phyloP scores from a whole-genome alignment of 495 filamentous ascomycete genomes.

The Filosporella fistucella region DNA sequence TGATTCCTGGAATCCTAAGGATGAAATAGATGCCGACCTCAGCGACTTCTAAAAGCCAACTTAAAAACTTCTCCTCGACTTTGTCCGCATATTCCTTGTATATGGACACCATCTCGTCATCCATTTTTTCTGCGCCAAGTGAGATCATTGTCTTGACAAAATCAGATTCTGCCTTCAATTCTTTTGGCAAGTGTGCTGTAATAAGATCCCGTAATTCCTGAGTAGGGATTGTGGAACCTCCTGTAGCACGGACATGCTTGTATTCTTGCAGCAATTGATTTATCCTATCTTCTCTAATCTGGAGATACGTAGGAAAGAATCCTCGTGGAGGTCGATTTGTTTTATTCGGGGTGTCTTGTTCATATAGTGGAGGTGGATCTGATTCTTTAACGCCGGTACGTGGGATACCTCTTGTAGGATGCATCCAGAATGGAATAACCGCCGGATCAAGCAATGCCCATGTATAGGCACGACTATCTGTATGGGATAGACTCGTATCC shows the following conservation, averaged over 20 bases:
- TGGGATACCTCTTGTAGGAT: constrained; percentile 17
- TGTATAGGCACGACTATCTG: constrained; percentile 15
- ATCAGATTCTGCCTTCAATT: too few species aligned
- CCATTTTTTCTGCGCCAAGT: too few species aligned
- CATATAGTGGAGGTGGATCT: constrained; percentile 7
- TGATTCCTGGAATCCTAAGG: neutral
- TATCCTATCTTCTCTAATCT: constrained; percentile 1
- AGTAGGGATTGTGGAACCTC: too few species aligned
- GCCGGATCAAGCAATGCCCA: constrained; percentile 16
- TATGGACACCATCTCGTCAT: too few species aligned
- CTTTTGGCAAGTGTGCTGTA: too few species aligned
- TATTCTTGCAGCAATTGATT: constrained; percentile 1
- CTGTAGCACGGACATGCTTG: neutral
- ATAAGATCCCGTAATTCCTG: too few species aligned
- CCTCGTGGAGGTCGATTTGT: neutral
- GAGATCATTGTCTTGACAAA: too few species aligned
- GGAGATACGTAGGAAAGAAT: constrained; percentile 3
- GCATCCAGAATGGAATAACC: constrained; percentile 20
- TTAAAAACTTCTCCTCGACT: neutral
- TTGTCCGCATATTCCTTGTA: too few species aligned
- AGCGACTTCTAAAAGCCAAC: neutral
- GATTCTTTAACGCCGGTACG: neutral
- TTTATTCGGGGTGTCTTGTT: neutral
- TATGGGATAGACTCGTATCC: constrained; percentile 9
- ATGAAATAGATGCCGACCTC: constrained; percentile 5